These are phyloP conservation scores for Nakazawaea sp. DNA, from an alignment of 805 yeast genomes.

Conservation along the genomic window DNA sequence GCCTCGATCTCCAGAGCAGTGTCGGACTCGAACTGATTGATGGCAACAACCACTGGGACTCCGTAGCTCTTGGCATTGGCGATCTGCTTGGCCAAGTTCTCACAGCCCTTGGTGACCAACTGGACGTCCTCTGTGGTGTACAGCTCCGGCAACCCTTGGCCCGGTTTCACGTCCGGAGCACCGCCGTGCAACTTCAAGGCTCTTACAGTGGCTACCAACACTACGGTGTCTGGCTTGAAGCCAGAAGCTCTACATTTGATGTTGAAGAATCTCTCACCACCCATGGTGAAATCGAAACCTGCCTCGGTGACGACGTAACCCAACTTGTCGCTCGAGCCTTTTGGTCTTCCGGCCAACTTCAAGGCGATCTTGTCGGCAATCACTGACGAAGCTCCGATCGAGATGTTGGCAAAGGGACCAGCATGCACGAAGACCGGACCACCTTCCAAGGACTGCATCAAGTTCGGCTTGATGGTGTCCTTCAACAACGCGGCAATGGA, in stretches of 20 bases:
- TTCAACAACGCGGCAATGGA: conserved; percentile 76
- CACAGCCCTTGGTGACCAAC: conserved; percentile 60
- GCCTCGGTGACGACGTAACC: conserved; percentile 86
- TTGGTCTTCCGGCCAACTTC: conserved; percentile 58
- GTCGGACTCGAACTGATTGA: conserved; percentile 73
- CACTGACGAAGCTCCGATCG: conserved; percentile 81
- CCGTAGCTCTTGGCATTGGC: conserved; percentile 66
- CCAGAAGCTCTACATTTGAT: conserved; percentile 83
- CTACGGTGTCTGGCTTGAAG: conserved; percentile 67
- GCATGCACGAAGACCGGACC: conserved; percentile 86
- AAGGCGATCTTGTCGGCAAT: conserved; percentile 79
- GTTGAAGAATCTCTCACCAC: conserved; percentile 81
- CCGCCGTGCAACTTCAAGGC: conserved; percentile 86
- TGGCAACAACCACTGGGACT: conserved; percentile 76
- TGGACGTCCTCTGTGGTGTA: conserved; percentile 68
- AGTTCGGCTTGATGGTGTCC: conserved; percentile 78
- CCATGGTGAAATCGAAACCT: conserved; percentile 88
- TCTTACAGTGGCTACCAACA: conserved; percentile 78
- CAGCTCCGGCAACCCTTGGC: conserved; percentile 69
- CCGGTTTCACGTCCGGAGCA: conserved; percentile 84
- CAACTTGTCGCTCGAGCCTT: conserved; percentile 27
- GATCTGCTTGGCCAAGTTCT: conserved; percentile 73
- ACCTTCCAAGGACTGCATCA: conserved; percentile 86
- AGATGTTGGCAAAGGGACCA: conserved; percentile 84
- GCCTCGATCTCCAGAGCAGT: conserved; percentile 61